Base-by-base conservation (phyloP, 2,329 filamentous ascomycete species). In the Fusarium staphyleae region DNA sequence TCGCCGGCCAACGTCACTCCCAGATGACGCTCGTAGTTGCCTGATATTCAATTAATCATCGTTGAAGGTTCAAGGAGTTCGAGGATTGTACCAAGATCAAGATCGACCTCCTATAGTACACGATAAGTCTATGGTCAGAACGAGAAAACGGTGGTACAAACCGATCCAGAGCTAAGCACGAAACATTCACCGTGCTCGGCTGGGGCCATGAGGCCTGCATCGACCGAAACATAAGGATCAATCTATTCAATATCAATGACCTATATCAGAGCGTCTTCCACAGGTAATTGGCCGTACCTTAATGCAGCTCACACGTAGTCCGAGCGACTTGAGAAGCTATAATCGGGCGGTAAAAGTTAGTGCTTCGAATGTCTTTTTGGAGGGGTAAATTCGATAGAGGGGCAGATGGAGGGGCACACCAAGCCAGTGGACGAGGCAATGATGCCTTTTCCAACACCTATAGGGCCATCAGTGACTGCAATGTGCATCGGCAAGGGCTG, bases 161-260 rank as follows among this genome's bases (percentile, higher is more conserved):
- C 3, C 19, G 90, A 69, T 93, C 90, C 22, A 24, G 22, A 24
- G 66, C 90, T 86, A 49, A 93, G 83, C 33, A 97, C 92, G 70
- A 93, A 96, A 62, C 89, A 88, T 77, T 96, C 92, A 61, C 92
- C 92, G 71, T 96, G 91, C 73, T 86, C 89, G 34, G 15, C 24
- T 18, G 35, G 41, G 3, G 11, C 28, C 24, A 61, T 29, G 3
- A 26, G 26, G 13, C 47, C 47, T 3, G 47, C 47, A 57, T 57
- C 36, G 32, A 36, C 9, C 37, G 33, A 4, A 5, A 15, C 22
- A 18, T 19, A 30, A 41, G 44, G 26, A 45, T 32, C 2, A 54
- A 34, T 42, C 60, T 24, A 24, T 24, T 4, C 22, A 24, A 24
- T 24, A 8, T 24, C 22, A 24, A 24, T 24, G 7, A 24, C 22